A percentile compares a stretch with the other conserved stretches of the same genome.
phyloP scores from a whole-genome alignment of 225 moss, liverwort and hornwort genomes.

The Thuidium tamariscinum region DNA sequence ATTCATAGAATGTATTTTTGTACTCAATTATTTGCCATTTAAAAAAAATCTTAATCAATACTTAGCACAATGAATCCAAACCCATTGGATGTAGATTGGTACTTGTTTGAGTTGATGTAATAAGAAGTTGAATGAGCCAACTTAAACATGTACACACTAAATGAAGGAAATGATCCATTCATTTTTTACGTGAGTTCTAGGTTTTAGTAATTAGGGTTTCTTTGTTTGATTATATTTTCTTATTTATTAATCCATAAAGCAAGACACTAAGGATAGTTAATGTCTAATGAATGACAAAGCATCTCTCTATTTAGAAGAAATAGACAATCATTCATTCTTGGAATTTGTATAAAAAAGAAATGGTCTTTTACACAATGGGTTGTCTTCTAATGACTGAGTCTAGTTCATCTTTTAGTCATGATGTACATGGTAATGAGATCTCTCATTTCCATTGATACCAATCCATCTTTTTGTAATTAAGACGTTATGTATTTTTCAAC shows the following conservation, averaged over 20 bases:
- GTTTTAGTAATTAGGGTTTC: neutral
- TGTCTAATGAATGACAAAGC: too few species aligned
- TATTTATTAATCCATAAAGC: too few species aligned
- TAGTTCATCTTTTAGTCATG: too few species aligned
- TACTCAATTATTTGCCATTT: neutral
- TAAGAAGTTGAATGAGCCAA: neutral
- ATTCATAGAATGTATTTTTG: neutral
- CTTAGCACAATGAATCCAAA: neutral
- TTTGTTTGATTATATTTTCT: neutral
- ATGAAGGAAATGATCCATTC: neutral
- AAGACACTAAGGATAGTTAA: too few species aligned
- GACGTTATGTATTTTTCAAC: too few species aligned
- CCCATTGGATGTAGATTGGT: neutral
- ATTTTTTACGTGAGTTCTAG: neutral
- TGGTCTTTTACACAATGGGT: too few species aligned
- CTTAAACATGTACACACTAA: neutral
- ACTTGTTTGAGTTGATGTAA: accelerated
- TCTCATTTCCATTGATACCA: too few species aligned
- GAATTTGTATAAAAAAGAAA: too few species aligned
- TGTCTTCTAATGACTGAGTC: too few species aligned
- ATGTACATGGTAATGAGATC: too few species aligned
- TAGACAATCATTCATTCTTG: too few species aligned
- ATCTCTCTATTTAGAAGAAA: too few species aligned
- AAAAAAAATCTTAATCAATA: neutral
- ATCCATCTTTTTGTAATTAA: accelerated